Percentiles rank a stretch among this genome's conserved stretches.
Evolutionary conservation across 192 early-diverging fungal genomes (phyloP).

Genomic region (Linnemannia hyalina): DNA sequence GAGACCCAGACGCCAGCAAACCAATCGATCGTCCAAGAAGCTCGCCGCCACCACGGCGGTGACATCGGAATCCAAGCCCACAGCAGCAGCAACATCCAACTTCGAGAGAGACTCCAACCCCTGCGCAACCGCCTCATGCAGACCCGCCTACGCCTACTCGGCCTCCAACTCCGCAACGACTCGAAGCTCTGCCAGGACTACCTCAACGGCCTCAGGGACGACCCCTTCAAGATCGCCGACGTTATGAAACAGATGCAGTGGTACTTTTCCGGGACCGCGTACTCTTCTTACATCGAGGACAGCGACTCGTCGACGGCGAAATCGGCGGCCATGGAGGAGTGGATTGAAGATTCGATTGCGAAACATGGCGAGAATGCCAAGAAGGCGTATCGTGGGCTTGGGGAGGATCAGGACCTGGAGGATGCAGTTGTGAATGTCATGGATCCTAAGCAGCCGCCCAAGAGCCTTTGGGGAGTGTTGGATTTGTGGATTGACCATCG

Average conservation of each 20-base stretch:
- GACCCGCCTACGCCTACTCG: neutral
- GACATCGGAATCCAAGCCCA: conserved; percentile 20
- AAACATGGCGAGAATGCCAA: neutral
- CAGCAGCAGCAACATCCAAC: neutral
- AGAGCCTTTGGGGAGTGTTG: conserved; percentile 4
- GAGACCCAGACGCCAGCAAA: neutral
- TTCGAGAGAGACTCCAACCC: neutral
- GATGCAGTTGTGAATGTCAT: neutral
- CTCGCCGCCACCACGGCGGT: conserved; percentile 11
- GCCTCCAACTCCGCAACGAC: conserved; percentile 8
- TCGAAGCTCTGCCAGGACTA: conserved; percentile 21
- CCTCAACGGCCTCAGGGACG: conserved; percentile 1
- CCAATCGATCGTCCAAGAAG: neutral
- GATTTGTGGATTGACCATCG: conserved; percentile 18
- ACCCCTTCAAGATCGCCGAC: conserved; percentile 10
- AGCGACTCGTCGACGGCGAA: conserved; percentile 3
- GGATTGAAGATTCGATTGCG: neutral
- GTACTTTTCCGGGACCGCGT: conserved; percentile 8
- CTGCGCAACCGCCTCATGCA: neutral
- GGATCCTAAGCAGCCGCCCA: neutral
- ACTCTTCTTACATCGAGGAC: neutral
- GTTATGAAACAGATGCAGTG: conserved; percentile 31
- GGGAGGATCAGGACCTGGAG: neutral
- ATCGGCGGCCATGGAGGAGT: neutral
- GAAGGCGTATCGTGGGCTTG: neutral